Base-by-base conservation (phyloP, 2,329 filamentous ascomycete genomes). In the Botryotinia globosa region DNA sequence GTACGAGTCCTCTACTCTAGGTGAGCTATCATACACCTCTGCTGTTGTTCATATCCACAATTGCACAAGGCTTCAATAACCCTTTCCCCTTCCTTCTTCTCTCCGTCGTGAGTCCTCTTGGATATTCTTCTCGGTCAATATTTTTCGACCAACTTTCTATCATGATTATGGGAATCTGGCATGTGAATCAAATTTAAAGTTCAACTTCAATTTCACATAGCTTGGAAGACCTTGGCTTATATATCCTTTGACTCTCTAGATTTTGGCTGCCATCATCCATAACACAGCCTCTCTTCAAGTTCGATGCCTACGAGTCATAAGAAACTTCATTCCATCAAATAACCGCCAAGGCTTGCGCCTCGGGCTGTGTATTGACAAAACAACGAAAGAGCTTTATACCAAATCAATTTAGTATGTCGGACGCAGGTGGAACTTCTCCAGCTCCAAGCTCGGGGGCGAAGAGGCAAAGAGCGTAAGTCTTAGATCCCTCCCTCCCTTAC, bases 381-480 rank as follows among this genome's bases (percentile, higher is more conserved):
- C n/a, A 70, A 74, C 65, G 48, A 45, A 69, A 74, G 37, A 56
- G 65, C 68, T 73, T 44, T 51, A 74, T 51, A 63, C 72, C 72
- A 29, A 58, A 51, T 56, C 20, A 59, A 14, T 65, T 44, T 34
- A 63, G 51, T 72, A 80, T 80, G 78, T 73, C 77, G 37, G 76
- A 75, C 58, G 48, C 72, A 58, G 74, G 70, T 34, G 72, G 72
- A 68, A 69, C 74, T 20, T 77, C 77, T 44, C 77, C 78, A 58
- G 72, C 74, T 65, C 77, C 77, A 54, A 76, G 73, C 68, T 74
- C 76, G 66, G 78, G 76, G 71, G 76, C 77, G 45, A 74, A 76
- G 73, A 77, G 80, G 71, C 79, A 81, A 75, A 78, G 80, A 77
- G 80, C 80, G 80, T 81, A 75, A 78, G 80, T 77, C n/a, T 39